Base-by-base conservation (phyloP, 495 filamentous ascomycete species). In the Massariosphaeria phaeospora region DNA sequence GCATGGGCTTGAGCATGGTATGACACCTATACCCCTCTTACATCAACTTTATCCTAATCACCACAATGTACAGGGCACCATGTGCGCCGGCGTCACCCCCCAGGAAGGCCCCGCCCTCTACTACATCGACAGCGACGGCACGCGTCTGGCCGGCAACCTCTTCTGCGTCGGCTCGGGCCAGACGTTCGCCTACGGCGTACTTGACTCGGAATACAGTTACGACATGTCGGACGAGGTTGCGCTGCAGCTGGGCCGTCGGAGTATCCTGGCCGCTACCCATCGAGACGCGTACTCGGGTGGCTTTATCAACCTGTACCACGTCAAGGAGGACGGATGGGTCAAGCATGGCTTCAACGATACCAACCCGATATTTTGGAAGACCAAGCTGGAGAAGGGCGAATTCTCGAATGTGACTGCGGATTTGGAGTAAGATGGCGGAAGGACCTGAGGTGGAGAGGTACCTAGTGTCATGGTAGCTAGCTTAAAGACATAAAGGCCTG, bases 91-190 rank as follows among this genome's bases (percentile, higher is more conserved):
- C 62, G 94, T 98, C 44, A 98, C 93, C 45, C 85, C 88, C 43
- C 86, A 89, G 72, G 93, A 98, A 78, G 93, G 93, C 1, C 91
- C 93, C 17, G 93, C 93, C 30, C 84, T 98, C 12, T 98, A 97
- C 81, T 98, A 98, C 77, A 94, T 98, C 73, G 93, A 98, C 74
- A 93, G 86, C 42, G 93, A 98, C 74, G 93, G 93, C 60, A 97
- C 94, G 31, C 81, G 93, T 23, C 78, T 97, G 39, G 75, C 88
- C 31, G 94, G 93, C 34, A 94, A 97, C 74, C 75, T 97, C 55
- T 98, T 97, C 79, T 98, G 94, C 74, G 93, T 98, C 53, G 93
- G 93, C 34, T 93, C 87, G 41, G 93, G 93, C 66, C 93, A 98
- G 78, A 98, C 94, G 2, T 97, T 97, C 69, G 93, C 93, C 44